These are phyloP conservation scores for Aspergillus ochraceoroseus DNA, from an alignment of 2,329 filamentous ascomycete species.

Conservation along the genomic window DNA sequence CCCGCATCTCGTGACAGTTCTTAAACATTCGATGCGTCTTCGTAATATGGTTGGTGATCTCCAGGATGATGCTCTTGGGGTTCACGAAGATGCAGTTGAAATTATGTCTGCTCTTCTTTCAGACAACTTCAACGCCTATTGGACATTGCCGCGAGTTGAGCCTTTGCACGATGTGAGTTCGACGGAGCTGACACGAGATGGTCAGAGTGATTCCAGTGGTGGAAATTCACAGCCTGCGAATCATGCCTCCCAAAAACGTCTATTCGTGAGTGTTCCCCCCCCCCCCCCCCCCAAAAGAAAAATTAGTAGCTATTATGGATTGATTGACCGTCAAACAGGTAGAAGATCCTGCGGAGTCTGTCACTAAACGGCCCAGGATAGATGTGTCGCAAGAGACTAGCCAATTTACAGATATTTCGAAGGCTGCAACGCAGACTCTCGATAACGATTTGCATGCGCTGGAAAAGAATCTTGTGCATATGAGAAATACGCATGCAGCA, in stretches of 20 bases:
- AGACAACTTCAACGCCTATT: slow-evolving; percentile 35
- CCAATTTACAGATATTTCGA: slow-evolving; percentile 36
- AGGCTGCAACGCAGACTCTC: slow-evolving; percentile 30
- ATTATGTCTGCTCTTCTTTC: slow-evolving; percentile 33
- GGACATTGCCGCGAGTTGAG: slow-evolving; percentile 39
- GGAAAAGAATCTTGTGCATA: slow-evolving; percentile 30
- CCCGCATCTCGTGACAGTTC: slow-evolving; percentile 33
- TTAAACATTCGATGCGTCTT: slow-evolving; percentile 33
- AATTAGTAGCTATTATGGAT: slow-evolving; percentile 14
- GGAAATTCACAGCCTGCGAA: slow-evolving; percentile 1
- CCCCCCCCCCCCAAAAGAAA: no score
- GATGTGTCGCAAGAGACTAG: slow-evolving; percentile 35
- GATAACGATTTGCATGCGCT: slow-evolving; percentile 27
- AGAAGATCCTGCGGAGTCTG: slow-evolving; percentile 28
- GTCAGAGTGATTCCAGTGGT: slow-evolving; percentile 3
- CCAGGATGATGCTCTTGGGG: slow-evolving; percentile 40
- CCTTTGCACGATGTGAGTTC: slow-evolving; percentile 33
- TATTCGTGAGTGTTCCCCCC: no score
- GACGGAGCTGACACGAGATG: slow-evolving; percentile 18
- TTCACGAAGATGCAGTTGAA: slow-evolving; percentile 40
- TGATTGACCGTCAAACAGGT: slow-evolving; percentile 26
- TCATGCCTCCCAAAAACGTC: slow-evolving; percentile 27
- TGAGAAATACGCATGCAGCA: slow-evolving; percentile 29
- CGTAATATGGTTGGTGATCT: slow-evolving; percentile 39
- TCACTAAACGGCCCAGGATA: slow-evolving; percentile 39